Percentiles rank a stretch among this genome's conserved stretches.
Evolutionary conservation across 169 alveolate genomes (phyloP).

Genomic region (Besnoitia besnoiti): DNA sequence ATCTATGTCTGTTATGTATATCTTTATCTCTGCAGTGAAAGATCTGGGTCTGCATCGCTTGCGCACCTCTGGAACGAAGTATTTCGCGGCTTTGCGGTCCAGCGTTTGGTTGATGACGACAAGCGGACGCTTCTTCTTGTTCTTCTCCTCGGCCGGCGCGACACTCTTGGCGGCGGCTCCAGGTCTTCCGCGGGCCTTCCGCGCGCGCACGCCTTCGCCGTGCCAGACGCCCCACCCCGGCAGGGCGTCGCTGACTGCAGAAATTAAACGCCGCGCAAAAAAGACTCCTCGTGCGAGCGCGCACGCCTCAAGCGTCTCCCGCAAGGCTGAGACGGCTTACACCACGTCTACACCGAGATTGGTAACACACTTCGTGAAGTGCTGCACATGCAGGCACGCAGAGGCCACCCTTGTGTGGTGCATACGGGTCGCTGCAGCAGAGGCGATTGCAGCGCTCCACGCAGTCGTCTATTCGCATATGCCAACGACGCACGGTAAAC

Average conservation of each 20-base stretch:
- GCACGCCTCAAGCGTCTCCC: too few species aligned
- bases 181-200: neutral
- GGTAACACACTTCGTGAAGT: too few species aligned
- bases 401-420: too few species aligned
- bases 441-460: too few species aligned
- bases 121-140: slow-evolving; percentile 12
- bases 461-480: too few species aligned
- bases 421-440: too few species aligned
- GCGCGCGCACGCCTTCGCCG: slow-evolving; percentile 30
- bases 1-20: neutral
- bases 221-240: slow-evolving; percentile 64
- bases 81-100: slow-evolving; percentile 71
- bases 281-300: too few species aligned
- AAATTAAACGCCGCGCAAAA: neutral
- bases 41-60: neutral
- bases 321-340: too few species aligned
- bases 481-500: too few species aligned
- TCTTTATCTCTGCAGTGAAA: neutral
- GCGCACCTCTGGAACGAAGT: slow-evolving; percentile 66
- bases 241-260: neutral
- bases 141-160: neutral
- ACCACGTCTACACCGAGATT: too few species aligned
- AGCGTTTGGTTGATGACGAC: slow-evolving; percentile 57
- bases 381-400: too few species aligned
- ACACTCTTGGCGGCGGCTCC: slow-evolving; percentile 10